Conservation (phyloP, 2,329 filamentous ascomycete genomes). For the Microdochium nivale region DNA sequence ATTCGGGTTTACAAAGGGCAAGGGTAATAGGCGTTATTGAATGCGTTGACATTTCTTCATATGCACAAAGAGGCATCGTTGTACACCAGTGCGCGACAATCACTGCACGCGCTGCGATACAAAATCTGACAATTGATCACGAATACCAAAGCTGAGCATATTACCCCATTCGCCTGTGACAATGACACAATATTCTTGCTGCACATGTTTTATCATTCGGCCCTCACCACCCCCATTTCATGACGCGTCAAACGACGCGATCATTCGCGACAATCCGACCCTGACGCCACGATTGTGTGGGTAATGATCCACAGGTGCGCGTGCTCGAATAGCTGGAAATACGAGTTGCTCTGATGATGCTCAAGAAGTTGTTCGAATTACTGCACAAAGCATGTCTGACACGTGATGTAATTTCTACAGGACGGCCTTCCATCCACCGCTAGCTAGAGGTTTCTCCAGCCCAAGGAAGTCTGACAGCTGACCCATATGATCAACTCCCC, state of each 20-base stretch:
- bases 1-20: conserved; percentile 28
- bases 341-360: too few species aligned
- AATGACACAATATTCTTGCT: too few species aligned
- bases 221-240: too few species aligned
- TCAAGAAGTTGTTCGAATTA: too few species aligned
- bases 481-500: conserved; percentile 29
- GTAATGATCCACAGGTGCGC: too few species aligned
- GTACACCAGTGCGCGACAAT: conserved; percentile 31
- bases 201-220: too few species aligned
- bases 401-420: too few species aligned
- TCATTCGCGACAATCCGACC: background rate
- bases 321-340: too few species aligned
- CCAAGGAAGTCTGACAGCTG: conserved; percentile 24
- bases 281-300: too few species aligned
- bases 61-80: conserved; percentile 18
- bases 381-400: too few species aligned
- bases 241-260: too few species aligned
- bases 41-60: conserved; percentile 26
- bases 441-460: conserved; percentile 13
- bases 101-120: conserved; percentile 18
- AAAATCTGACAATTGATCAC: conserved; percentile 25
- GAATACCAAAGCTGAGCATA: conserved; percentile 12
- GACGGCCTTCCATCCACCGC: conserved; percentile 22
- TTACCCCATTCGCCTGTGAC: background rate
- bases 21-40: conserved; percentile 31